phyloP scores from a whole-genome alignment of 208 protist genomes.

The Trypanosoma melophagium region DNA sequence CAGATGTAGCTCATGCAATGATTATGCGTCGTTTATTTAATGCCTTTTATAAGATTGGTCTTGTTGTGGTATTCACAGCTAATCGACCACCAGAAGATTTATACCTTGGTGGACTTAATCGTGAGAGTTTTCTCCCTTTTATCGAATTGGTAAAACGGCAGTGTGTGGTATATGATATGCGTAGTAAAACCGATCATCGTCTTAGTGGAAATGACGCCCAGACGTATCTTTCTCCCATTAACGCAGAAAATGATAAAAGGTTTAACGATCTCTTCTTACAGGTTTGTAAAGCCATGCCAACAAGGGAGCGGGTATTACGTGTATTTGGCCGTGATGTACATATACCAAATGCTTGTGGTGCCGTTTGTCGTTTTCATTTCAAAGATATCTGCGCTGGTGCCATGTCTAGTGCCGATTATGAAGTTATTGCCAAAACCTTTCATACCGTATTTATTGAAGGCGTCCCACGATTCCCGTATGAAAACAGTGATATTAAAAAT shows the following conservation, averaged over 20 bases:
- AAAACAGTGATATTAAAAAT: constrained; percentile 78
- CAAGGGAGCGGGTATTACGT: constrained; percentile 38
- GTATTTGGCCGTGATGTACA: constrained; percentile 85
- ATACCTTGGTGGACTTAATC: constrained; percentile 93
- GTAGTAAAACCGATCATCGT: constrained; percentile 91
- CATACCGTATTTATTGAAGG: constrained; percentile 89
- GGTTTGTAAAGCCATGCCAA: constrained; percentile 82
- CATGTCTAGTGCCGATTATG: constrained; percentile 83
- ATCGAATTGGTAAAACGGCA: constrained; percentile 91
- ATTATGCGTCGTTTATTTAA: constrained; percentile 93
- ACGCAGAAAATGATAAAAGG: constrained; percentile 49
- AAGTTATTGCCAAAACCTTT: constrained; percentile 82
- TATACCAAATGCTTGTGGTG: constrained; percentile 58
- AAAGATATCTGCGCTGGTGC: constrained; percentile 68
- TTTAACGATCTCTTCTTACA: constrained; percentile 80
- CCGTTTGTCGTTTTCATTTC: constrained; percentile 85
- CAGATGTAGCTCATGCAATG: constrained; percentile 95
- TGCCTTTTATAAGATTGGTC: constrained; percentile 88
- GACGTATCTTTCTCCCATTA: constrained; percentile 71
- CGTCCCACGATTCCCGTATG: constrained; percentile 74
- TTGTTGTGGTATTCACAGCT: constrained; percentile 93
- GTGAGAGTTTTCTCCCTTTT: constrained; percentile 94
- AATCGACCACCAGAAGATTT: constrained; percentile 86
- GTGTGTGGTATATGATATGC: constrained; percentile 87
- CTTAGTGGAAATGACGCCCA: constrained; percentile 67